Percentiles rank a stretch among this genome's conserved stretches.
These are phyloP conservation scores for Clarireedia sp. DNA, from an alignment of 2,329 filamentous ascomycete genomes.

Conservation along the genomic window DNA sequence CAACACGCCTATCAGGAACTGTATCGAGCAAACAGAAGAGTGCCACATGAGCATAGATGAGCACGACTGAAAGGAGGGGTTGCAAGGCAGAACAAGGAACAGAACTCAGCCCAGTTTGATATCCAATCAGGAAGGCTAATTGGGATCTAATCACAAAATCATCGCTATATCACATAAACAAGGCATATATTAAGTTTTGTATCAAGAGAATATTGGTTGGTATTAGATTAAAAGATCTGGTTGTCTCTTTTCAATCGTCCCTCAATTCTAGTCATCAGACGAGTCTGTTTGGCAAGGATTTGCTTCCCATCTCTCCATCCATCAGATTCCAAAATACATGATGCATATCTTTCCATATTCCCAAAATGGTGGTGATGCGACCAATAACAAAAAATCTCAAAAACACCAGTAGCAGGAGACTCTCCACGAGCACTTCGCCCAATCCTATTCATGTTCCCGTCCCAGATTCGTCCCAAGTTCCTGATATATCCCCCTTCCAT, in stretches of 20 bases:
- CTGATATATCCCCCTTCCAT: not conserved
- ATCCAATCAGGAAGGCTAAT: not conserved
- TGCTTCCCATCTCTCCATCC: not conserved
- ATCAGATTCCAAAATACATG: not conserved
- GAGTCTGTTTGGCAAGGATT: not conserved
- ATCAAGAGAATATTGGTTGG: not conserved
- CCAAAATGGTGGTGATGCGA: not conserved
- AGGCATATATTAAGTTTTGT: not conserved
- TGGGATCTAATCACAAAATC: not conserved
- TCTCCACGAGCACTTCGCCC: not conserved
- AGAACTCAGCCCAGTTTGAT: not conserved
- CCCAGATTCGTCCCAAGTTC: not conserved
- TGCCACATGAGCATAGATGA: not conserved
- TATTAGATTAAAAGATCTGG: not conserved
- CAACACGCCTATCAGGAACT: not conserved
- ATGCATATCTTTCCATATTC: not conserved
- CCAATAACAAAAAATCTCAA: not conserved
- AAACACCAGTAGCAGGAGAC: not conserved
- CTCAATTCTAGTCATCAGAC: not conserved
- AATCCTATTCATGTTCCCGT: not conserved
- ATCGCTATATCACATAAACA: not conserved
- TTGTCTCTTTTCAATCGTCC: not conserved
- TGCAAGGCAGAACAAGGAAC: not conserved
- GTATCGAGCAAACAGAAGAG: not conserved
- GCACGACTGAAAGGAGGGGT: not conserved